phyloP scores from a whole-genome alignment of 139 green algal species.

The Tetraselmis striata region DNA sequence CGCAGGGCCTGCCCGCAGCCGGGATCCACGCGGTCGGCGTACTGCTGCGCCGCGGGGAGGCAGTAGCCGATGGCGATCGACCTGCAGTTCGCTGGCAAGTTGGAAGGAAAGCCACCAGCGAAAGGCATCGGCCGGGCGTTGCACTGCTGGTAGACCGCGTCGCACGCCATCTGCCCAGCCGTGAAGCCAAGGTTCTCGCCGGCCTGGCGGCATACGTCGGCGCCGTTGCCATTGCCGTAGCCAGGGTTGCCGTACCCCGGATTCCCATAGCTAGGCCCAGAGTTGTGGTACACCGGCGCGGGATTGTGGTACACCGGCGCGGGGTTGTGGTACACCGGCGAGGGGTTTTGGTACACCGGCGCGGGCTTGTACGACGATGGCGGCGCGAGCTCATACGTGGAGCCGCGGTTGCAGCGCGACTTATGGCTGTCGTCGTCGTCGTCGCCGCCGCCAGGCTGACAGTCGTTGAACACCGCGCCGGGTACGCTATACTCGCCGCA shows the following conservation, averaged over 20 bases:
- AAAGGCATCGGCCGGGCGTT: background rate
- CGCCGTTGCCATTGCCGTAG: background rate
- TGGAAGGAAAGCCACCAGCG: background rate
- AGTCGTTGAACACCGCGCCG: background rate
- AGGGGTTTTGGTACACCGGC: background rate
- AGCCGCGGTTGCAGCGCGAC: background rate
- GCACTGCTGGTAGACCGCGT: background rate
- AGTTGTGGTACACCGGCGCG: background rate
- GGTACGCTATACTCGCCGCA: background rate
- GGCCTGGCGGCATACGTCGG: background rate
- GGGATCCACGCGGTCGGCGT: background rate
- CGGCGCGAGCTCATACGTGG: background rate
- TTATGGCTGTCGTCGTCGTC: background rate
- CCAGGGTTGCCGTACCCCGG: background rate
- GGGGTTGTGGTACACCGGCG: background rate
- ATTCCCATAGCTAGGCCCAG: background rate
- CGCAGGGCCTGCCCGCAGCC: background rate
- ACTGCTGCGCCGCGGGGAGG: background rate
- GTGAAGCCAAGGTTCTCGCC: background rate
- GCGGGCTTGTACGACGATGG: background rate
- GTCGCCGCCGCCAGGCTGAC: background rate
- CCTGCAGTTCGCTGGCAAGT: background rate
- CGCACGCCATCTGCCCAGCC: background rate
- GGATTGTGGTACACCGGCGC: background rate
- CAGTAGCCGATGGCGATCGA: background rate